Base-by-base conservation (phyloP, 2,329 filamentous ascomycete species). In the Purpureocillium lavendulum region DNA sequence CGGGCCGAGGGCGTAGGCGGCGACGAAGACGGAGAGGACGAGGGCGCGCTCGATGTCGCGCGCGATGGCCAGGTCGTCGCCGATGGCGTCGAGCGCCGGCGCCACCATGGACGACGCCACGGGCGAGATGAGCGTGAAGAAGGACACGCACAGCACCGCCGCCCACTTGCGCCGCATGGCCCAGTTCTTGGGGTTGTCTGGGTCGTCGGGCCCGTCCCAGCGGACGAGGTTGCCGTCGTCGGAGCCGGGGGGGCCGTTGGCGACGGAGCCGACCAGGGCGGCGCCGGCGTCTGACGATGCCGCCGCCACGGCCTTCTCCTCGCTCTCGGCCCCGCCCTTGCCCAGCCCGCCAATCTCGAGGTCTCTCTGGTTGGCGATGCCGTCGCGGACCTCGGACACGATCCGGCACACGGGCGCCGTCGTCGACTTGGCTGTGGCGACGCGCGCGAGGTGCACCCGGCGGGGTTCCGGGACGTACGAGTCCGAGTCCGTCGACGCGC, bases 91-190 rank as follows among this genome's bases (percentile, higher is more conserved):
- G 30, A 83, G 55, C 5, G 62, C 65, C 1, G 71, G 71, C 0
- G 73, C 72, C 11, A 76, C 65, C 61, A 77, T 74, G 29, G 73
- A 75, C 4, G 74, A 78, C 2, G 73, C 71, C 7, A 79, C 64
- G 0, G 75, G 74, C 3, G 76, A 77, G 43, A 82, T 73, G 46
- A 81, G 69, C 2, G 75, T 78, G 52, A 79, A 79, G 36, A 24
- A 80, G 62, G 39, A 76, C 63, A 57, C 46, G 33, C 51, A 53
- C 30, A 75, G 59, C 2, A 73, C 70, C 15, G 69, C 69, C 2
- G 60, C 58, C 78, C 77, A 82, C 55, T 80, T 81, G 52, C 66
- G 71, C 26, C 55, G 59, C 24, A 58, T 59, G 0, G 64, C 43
- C 77, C 78, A 83, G 55, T 79, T 77, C 54, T 66, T 66, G 8